Percentiles rank a stretch among this genome's conserved stretches.
phyloP scores from a whole-genome alignment of 2,329 filamentous ascomycete genomes.

The Paraphoma chrysanthemicola region DNA sequence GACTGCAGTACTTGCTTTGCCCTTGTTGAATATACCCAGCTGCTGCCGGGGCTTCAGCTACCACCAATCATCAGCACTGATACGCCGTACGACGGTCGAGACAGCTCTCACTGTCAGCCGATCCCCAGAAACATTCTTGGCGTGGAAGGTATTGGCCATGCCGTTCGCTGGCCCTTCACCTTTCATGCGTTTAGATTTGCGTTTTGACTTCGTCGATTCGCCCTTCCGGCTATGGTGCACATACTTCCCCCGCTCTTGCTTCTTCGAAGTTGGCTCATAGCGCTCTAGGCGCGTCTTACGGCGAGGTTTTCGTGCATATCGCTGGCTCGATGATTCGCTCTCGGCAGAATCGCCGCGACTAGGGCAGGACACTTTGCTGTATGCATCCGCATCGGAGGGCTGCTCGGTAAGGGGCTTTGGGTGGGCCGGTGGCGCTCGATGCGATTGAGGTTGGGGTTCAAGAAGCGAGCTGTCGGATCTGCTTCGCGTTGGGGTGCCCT shows the following conservation, averaged over 20 bases:
- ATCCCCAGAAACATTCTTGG: constrained; percentile 53
- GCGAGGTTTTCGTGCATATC: constrained; percentile 53
- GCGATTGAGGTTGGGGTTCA: constrained; percentile 20
- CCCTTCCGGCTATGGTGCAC: constrained; percentile 19
- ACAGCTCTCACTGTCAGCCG: constrained; percentile 54
- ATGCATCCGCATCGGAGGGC: constrained; percentile 10
- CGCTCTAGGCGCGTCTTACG: constrained; percentile 56
- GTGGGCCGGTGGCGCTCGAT: constrained; percentile 6
- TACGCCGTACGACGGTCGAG: constrained; percentile 11
- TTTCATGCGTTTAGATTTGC: constrained; percentile 46
- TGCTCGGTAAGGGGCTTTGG: constrained; percentile 9
- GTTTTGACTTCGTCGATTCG: constrained; percentile 41
- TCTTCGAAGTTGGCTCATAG: constrained; percentile 46
- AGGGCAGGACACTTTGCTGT: constrained; percentile 22
- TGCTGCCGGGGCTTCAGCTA: constrained; percentile 53
- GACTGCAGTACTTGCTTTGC: constrained; percentile 54
- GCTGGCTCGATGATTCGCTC: constrained; percentile 26
- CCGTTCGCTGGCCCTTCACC: constrained; percentile 45
- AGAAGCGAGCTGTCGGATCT: constrained; percentile 51
- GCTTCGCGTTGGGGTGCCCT: constrained; percentile 41
- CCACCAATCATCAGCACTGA: constrained; percentile 32
- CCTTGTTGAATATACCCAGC: constrained; percentile 58
- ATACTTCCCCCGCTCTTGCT: constrained; percentile 33
- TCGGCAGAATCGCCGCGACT: constrained; percentile 18
- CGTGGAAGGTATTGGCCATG: constrained; percentile 52